Evolutionary conservation across 2,329 filamentous ascomycete genomes (phyloP).

Genomic region (Paracoccidioides lutzii): DNA sequence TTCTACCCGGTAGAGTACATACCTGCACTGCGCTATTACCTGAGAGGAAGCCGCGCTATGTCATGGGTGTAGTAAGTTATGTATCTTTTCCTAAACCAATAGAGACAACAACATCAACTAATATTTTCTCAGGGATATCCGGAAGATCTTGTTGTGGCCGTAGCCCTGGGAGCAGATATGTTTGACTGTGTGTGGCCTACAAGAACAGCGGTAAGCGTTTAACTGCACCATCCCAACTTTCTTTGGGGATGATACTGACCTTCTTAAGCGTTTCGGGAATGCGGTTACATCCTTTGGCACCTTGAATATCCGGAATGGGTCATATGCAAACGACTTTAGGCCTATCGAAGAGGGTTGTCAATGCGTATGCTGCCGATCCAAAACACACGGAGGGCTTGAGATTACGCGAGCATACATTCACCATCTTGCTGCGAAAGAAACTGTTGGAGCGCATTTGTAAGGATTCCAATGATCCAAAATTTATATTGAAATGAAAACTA

Average conservation of each 20-base stretch:
- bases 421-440: constrained; percentile 88
- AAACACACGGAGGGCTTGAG: constrained; percentile 57
- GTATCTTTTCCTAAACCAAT: not conserved
- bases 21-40: constrained; percentile 77
- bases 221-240: not conserved
- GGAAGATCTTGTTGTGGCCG: constrained; percentile 85
- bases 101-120: constrained; percentile 8
- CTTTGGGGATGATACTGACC: not conserved
- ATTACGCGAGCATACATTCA: constrained; percentile 83
- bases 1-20: constrained; percentile 42
- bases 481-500: not conserved
- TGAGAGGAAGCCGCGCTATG: constrained; percentile 87
- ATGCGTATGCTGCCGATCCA: constrained; percentile 62
- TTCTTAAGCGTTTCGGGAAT: constrained; percentile 65
- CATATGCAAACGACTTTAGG: constrained; percentile 65
- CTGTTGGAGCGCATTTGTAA: constrained; percentile 64
- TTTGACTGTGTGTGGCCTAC: constrained; percentile 99
- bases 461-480: constrained; percentile 9
- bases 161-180: constrained; percentile 94
- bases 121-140: constrained; percentile 56
- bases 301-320: constrained; percentile 69
- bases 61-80: constrained; percentile 72
- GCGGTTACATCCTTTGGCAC: constrained; percentile 70
- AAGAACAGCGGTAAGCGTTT: constrained; percentile 56
- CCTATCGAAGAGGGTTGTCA: constrained; percentile 73